phyloP scores from a whole-genome alignment of 495 filamentous ascomycete species.

The Hyaloscypha bicolor region DNA sequence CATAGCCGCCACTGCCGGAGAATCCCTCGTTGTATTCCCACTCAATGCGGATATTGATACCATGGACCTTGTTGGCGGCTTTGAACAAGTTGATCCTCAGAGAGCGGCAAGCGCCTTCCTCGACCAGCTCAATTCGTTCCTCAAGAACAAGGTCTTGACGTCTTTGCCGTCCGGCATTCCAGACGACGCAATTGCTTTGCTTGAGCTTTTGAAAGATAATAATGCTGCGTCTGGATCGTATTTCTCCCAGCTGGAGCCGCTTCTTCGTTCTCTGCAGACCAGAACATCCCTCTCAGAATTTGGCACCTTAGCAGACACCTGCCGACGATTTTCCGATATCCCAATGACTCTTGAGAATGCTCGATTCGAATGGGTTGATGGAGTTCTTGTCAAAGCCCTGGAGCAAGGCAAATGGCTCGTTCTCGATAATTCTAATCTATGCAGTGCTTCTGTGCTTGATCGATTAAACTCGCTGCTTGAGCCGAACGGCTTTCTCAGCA shows the following conservation, averaged over 20 bases:
- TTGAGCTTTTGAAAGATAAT: slow-evolving; percentile 39
- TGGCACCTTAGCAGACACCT: slow-evolving; percentile 25
- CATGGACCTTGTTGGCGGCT: slow-evolving; percentile 95
- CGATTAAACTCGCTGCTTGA: slow-evolving; percentile 93
- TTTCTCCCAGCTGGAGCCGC: slow-evolving; percentile 30
- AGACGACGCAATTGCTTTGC: slow-evolving; percentile 44
- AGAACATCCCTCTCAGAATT: slow-evolving; percentile 26
- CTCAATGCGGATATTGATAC: slow-evolving; percentile 93
- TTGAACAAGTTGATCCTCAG: slow-evolving; percentile 86
- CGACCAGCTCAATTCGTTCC: slow-evolving; percentile 53
- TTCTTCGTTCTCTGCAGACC: slow-evolving; percentile 10
- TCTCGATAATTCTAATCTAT: slow-evolving; percentile 96
- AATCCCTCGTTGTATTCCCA: slow-evolving; percentile 72
- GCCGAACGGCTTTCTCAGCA: slow-evolving; percentile 79
- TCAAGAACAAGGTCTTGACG: slow-evolving; percentile 55
- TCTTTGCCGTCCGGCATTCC: slow-evolving; percentile 48
- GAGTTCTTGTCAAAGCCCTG: slow-evolving; percentile 83
- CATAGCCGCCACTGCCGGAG: slow-evolving; percentile 76
- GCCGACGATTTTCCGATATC: slow-evolving; percentile 42
- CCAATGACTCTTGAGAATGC: slow-evolving; percentile 60
- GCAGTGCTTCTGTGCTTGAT: slow-evolving; percentile 91
- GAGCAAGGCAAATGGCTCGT: slow-evolving; percentile 89
- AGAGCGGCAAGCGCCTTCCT: slow-evolving; percentile 62
- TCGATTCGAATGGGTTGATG: slow-evolving; percentile 95
- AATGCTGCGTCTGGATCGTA: slow-evolving; percentile 15